Evolutionary conservation across 768 basidiomycete genomes (phyloP).

Genomic region (Mycena chlorophos): DNA sequence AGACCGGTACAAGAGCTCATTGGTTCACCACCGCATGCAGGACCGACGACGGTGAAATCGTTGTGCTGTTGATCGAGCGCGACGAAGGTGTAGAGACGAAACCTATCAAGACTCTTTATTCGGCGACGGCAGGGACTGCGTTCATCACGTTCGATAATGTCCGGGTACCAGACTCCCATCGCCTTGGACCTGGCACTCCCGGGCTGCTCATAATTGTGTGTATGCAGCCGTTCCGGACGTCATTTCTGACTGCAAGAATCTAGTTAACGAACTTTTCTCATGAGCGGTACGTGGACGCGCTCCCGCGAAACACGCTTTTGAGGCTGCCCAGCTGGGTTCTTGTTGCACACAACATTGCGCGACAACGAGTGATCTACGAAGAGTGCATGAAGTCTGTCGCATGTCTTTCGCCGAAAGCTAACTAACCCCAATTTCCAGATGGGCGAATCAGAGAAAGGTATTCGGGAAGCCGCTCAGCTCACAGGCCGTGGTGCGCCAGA

Average conservation of each 20-base stretch:
- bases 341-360: conserved; percentile 56
- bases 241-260: neutral
- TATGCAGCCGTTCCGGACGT: conserved; percentile 2
- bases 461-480: conserved; percentile 86
- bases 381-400: conserved; percentile 52
- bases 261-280: conserved; percentile 82
- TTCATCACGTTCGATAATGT: conserved; percentile 78
- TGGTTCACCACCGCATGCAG: conserved; percentile 15
- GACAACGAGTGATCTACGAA: conserved; percentile 58
- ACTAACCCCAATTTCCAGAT: conserved; percentile 43
- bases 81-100: conserved; percentile 82
- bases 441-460: conserved; percentile 84
- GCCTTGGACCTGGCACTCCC: conserved; percentile 72
- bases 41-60: conserved; percentile 59
- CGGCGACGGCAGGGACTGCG: conserved; percentile 79
- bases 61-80: conserved; percentile 84
- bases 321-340: conserved; percentile 94
- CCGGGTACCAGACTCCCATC: conserved; percentile 82
- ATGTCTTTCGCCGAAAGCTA: neutral
- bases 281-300: conserved; percentile 44
- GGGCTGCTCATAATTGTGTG: conserved; percentile 33
- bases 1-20: conserved; percentile 7
- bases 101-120: conserved; percentile 82
- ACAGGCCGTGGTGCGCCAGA: conserved; percentile 85
- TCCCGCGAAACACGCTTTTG: conserved; percentile 38